Conservation (phyloP, 768 basidiomycete genomes). For the Psilocybe subaeruginosa region DNA sequence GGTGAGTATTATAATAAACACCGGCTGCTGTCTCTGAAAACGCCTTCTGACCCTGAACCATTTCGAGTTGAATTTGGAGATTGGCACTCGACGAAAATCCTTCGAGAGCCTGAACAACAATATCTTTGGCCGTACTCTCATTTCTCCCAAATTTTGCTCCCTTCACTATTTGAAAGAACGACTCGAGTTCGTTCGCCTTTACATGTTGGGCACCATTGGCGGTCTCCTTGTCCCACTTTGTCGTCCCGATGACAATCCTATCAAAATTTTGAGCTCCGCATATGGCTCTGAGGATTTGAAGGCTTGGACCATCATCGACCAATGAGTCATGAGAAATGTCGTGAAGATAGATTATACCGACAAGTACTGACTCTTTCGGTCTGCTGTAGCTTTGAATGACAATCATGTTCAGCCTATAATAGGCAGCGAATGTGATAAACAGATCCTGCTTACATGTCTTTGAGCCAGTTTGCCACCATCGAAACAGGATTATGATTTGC, state of each 20-base stretch:
- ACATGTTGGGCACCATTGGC: too few relatives aligned
- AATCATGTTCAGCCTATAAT: too few relatives aligned
- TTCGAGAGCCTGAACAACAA: too few relatives aligned
- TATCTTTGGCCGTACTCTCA: too few relatives aligned
- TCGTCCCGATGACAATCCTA: slow-evolving; percentile 53
- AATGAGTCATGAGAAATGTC: slow-evolving; percentile 13
- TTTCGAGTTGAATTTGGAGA: too few relatives aligned
- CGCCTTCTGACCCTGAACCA: too few relatives aligned
- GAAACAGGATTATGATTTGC: neutral
- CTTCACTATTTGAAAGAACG: too few relatives aligned
- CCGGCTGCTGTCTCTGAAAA: too few relatives aligned
- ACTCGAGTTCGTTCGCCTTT: too few relatives aligned
- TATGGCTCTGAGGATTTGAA: slow-evolving; percentile 49
- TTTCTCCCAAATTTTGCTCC: too few relatives aligned
- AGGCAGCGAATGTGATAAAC: neutral
- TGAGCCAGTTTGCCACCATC: slow-evolving; percentile 1
- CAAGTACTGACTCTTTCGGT: neutral
- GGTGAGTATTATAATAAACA: too few relatives aligned
- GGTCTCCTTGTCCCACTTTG: slow-evolving; percentile 37
- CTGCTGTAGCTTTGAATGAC: neutral
- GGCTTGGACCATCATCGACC: slow-evolving; percentile 41
- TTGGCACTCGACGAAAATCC: too few relatives aligned
- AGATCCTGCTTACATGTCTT: neutral
- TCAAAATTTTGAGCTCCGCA: slow-evolving; percentile 47
- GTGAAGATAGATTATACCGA: slow-evolving; percentile 7